Evolutionary conservation across 2,329 filamentous ascomycete species (phyloP).

Genomic region (Phialophora macrospora): DNA sequence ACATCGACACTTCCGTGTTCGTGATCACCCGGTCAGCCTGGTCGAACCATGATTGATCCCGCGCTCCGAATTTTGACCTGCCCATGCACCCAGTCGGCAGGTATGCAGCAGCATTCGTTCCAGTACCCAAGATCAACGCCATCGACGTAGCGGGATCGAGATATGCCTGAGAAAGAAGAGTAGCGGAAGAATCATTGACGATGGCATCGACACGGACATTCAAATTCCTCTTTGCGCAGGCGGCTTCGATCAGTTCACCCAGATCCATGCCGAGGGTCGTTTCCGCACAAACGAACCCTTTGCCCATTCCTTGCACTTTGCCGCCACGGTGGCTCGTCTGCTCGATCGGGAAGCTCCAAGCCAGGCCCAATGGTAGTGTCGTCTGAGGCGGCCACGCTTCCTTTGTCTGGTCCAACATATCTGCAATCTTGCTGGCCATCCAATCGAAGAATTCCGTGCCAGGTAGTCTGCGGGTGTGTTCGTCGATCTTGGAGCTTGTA

Average conservation of each 20-base stretch:
- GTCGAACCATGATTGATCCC: conserved; percentile 61
- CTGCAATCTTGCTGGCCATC: conserved; percentile 66
- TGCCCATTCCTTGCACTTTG: conserved; percentile 66
- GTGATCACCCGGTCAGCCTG: conserved; percentile 65
- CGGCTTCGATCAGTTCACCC: conserved; percentile 62
- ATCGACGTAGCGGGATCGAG: conserved; percentile 64
- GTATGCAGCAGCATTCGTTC: conserved; percentile 68
- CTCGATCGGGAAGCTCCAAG: conserved; percentile 70
- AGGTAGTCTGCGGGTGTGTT: conserved; percentile 58
- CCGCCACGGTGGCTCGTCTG: conserved; percentile 65
- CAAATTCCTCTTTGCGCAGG: conserved; percentile 60
- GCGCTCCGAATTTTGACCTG: conserved; percentile 59
- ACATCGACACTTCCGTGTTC: conserved; percentile 71
- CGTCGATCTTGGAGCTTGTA: conserved; percentile 61
- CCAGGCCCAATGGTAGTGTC: conserved; percentile 63
- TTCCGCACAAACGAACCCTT: conserved; percentile 66
- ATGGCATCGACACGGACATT: conserved; percentile 66
- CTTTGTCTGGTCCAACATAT: conserved; percentile 55
- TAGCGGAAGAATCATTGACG: conserved; percentile 67
- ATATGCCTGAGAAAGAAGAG: conserved; percentile 66
- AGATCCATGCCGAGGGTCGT: conserved; percentile 65
- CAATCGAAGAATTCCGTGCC: conserved; percentile 68
- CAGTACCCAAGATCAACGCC: conserved; percentile 68
- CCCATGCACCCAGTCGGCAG: conserved; percentile 62
- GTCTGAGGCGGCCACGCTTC: conserved; percentile 39